A percentile compares a stretch with the other conserved stretches of the same genome.
phyloP scores from a whole-genome alignment of 805 yeast genomes.

The Nakazawaea anatomiae region DNA sequence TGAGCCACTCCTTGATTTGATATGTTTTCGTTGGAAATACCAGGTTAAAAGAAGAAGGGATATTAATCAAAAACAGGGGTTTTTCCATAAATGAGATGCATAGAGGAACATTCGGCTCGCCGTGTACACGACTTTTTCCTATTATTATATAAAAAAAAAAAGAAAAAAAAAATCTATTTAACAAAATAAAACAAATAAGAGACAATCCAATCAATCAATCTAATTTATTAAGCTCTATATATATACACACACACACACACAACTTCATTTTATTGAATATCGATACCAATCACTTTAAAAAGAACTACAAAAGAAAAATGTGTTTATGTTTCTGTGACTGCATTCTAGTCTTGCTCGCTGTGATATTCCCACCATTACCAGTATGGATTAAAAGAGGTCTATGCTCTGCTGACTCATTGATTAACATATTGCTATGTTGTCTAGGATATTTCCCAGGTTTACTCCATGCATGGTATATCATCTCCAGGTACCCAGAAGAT shows the following conservation, averaged over 20 bases:
- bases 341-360: conserved; percentile 60
- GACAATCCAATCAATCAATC: no score
- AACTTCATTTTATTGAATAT: no score
- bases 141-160: not conserved
- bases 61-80: not conserved
- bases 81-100: not conserved
- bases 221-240: no score
- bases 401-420: conserved; percentile 61
- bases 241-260: no score
- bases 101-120: not conserved
- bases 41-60: not conserved
- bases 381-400: conserved; percentile 70
- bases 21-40: no score
- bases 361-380: conserved; percentile 74
- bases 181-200: no score
- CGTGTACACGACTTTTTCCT: not conserved
- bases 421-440: conserved; percentile 57
- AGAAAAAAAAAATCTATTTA: not conserved
- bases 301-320: conserved; percentile 4
- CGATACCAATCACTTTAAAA: not conserved
- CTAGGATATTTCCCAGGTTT: conserved; percentile 69
- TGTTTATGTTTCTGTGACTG: conserved; percentile 46
- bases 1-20: no score
- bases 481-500: conserved; percentile 43
- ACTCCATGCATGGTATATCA: conserved; percentile 63